Conservation (phyloP, 2,329 filamentous ascomycete species). For the Parafenestella ontariensis region DNA sequence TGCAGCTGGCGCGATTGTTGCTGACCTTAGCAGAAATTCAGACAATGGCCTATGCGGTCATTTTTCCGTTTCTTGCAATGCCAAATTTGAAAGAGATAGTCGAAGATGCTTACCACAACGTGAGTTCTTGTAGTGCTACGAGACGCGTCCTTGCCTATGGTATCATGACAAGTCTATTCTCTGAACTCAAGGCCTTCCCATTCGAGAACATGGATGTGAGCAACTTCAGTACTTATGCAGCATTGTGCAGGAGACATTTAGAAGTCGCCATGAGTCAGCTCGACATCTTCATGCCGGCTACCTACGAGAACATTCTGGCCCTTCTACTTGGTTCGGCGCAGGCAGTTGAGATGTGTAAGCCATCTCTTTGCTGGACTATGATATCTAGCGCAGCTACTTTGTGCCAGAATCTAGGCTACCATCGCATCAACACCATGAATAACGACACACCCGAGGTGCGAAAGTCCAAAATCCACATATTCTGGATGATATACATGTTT, state of each 20-base stretch:
- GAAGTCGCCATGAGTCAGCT: conserved; percentile 48
- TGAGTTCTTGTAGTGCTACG: conserved; percentile 23
- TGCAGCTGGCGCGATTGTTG: background rate
- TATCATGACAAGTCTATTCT: conserved; percentile 37
- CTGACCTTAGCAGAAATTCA: conserved; percentile 30
- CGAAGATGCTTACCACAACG: conserved; percentile 33
- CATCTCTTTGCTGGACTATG: conserved; percentile 44
- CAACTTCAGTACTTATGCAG: conserved; percentile 10
- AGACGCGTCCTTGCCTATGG: conserved; percentile 41
- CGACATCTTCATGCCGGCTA: conserved; percentile 42
- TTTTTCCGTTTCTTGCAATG: conserved; percentile 43
- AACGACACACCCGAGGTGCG: conserved; percentile 40
- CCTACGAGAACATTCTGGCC: conserved; percentile 47
- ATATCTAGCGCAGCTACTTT: conserved; percentile 41
- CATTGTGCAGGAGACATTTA: conserved; percentile 51
- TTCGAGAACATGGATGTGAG: conserved; percentile 18
- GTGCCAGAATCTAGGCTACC: conserved; percentile 45
- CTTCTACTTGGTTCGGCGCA: conserved; percentile 41
- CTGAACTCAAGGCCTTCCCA: conserved; percentile 32
- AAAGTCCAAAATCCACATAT: conserved; percentile 39
- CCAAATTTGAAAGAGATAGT: conserved; percentile 32
- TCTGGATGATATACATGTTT: conserved; percentile 50
- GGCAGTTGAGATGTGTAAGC: conserved; percentile 46
- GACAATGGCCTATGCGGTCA: conserved; percentile 41
- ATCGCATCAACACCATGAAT: conserved; percentile 44